Base-by-base conservation (phyloP, 164 flowering plant species). In the Vitis labrusca region DNA sequence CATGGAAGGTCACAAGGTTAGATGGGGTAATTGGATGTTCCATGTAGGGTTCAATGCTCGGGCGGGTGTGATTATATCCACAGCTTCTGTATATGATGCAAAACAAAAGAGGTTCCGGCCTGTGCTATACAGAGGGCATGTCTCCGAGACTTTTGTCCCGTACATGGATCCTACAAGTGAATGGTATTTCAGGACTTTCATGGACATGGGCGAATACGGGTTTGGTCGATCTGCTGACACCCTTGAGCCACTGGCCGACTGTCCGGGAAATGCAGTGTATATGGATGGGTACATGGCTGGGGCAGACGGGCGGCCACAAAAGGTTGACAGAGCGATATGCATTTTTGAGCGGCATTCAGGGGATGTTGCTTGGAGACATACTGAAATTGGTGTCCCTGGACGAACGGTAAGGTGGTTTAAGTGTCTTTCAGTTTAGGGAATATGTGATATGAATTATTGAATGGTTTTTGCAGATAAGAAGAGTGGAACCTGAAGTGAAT, bases 101-200 rank as follows among this genome's bases (percentile, higher is more conserved):
- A 52, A 6, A 10, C 66, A 11, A 10, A 60, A 66, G 4, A 78
- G 74, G 59, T 73, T 23, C 16, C 30, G 91, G 9, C 49, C 61
- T 1, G 89, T 87, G 64, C 61, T 87, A 1, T 87, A 87, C 57
- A 84, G 80, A 78, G 91, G 86, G 3, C 79, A 79, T 73, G 76
- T 84, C 0, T 85, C 89, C 0, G 91, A 87, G 76, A 76, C 81
- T 8, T 87, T 87, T 73, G 91, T 87, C 2, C 91, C 91, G 0
- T 87, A 87, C 37, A 84, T 84, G 89, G 88, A 87, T 68, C 89
- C 88, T 0, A 77, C 83, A 2, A 57, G 7, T 8, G 86, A 84
- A 66, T 87, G 89, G 89, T 82, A 85, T 58, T 79, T 69, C 58
- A 67, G 75, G 68, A 87, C 89, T 2, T 87, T 81, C 58, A 60